Base-by-base conservation (phyloP, 1,139 yeast genomes). In the Suhomyces coccinellae region DNA sequence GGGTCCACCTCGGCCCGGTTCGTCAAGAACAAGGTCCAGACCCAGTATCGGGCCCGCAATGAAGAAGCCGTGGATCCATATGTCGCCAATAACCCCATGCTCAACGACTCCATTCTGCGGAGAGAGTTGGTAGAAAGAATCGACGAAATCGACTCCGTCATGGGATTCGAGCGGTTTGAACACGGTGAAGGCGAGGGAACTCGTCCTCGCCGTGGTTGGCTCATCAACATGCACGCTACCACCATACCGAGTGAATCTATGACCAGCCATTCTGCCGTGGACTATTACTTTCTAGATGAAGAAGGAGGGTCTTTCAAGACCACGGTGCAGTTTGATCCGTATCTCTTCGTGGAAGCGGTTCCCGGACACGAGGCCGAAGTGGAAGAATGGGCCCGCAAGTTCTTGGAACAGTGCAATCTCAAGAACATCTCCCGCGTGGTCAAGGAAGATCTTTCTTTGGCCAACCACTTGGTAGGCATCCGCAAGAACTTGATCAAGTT, bases 261-360 rank as follows among this genome's bases (percentile, higher is more conserved):
- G 14, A 71, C 82, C 3, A 64, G 65, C 9, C 73, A 80, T 40
- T 80, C 97, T 0, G 99, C 93, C 4, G 97, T 93, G 4, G 98
- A 93, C 59, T 90, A 87, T 64, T 95, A 95, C 62, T 95, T 95
- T 55, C 68, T 95, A n/a, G 98, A 93, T 61, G 97, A 89, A 58
- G 97, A 91, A 66, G 99, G 99, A 36, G 99, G 98, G 3, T 82
- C 88, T 32, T 95, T 95, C 71, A 93, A 91, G 62, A 84, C 91
- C 3, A 86, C 96, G 0, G 66, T 87, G 15, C 85, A 80, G 49
- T 88, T 80, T 61, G 93, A 89, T 58, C 99, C 99, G 0, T 95
- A 95, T 62, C 87, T 95, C 60, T 79, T 85, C 45, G 68, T 95
- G n/a, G 76, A 82, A 8, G 82, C 90, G 51, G 71, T 79, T 29